Conservation (phyloP, 495 filamentous ascomycete genomes). For the Penicillium maclennaniae region DNA sequence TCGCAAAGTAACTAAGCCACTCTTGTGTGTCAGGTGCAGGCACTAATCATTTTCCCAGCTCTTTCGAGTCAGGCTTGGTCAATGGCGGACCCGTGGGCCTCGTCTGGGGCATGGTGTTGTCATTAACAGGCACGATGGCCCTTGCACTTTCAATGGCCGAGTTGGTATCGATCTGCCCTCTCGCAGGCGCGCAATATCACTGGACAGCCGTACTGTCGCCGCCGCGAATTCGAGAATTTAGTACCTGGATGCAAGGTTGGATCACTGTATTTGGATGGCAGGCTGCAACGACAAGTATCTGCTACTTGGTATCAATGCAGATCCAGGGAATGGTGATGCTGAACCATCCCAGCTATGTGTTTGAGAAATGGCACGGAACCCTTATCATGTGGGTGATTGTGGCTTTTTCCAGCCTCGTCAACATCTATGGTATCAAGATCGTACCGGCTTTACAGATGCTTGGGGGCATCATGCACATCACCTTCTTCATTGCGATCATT, state of each 20-base stretch:
- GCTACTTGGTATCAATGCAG: slow-evolving; percentile 34
- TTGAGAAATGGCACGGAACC: slow-evolving; percentile 44
- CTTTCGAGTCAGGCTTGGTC: slow-evolving; percentile 18
- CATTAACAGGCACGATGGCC: slow-evolving; percentile 22
- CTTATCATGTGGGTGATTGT: slow-evolving; percentile 42
- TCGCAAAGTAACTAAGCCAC: slow-evolving; percentile 14
- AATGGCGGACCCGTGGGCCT: slow-evolving; percentile 30
- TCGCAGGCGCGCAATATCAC: slow-evolving; percentile 28
- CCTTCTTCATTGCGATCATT: slow-evolving; percentile 42
- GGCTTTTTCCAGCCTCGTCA: slow-evolving; percentile 29
- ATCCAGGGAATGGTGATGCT: slow-evolving; percentile 44
- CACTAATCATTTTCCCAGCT: slow-evolving; percentile 1
- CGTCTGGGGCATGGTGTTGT: slow-evolving; percentile 30
- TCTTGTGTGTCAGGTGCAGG: background rate
- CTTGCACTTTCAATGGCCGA: slow-evolving; percentile 29
- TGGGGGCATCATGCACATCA: slow-evolving; percentile 43
- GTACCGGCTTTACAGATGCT: slow-evolving; percentile 45
- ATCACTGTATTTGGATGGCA: slow-evolving; percentile 43
- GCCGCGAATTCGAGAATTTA: slow-evolving; percentile 15
- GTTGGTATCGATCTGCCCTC: slow-evolving; percentile 36
- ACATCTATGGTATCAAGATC: slow-evolving; percentile 38
- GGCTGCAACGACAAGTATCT: slow-evolving; percentile 28
- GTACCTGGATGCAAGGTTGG: slow-evolving; percentile 28
- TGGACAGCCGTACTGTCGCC: slow-evolving; percentile 27
- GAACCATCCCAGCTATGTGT: slow-evolving; percentile 35